Conservation (phyloP, 306 rosid genomes). For the Vigna radiata region DNA sequence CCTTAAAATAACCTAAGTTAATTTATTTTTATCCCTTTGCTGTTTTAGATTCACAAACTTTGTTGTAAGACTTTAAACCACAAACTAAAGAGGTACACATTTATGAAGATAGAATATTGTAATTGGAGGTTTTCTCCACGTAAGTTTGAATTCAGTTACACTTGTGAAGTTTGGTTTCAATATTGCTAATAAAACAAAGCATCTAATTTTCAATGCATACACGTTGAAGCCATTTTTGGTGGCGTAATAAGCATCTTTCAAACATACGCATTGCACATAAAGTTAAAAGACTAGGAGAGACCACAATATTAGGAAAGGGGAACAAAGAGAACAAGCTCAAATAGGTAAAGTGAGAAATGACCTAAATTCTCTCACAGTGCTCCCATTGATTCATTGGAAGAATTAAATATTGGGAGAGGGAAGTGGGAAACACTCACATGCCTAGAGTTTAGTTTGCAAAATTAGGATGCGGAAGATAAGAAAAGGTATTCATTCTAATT, state of each 20-base stretch:
- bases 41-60: too few relatives aligned
- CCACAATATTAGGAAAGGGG: background rate
- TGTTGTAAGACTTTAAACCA: too few relatives aligned
- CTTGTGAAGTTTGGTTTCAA: background rate
- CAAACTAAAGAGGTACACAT: too few relatives aligned
- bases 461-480: too few relatives aligned
- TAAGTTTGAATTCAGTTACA: background rate
- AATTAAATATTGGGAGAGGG: background rate
- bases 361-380: conserved; percentile 15
- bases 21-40: too few relatives aligned
- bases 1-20: too few relatives aligned
- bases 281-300: conserved; percentile 22
- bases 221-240: background rate
- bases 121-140: background rate
- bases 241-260: background rate
- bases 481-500: too few relatives aligned
- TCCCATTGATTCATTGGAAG: background rate
- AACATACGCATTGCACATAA: background rate
- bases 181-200: background rate
- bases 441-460: too few relatives aligned
- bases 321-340: conserved; percentile 29
- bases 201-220: background rate
- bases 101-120: background rate
- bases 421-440: background rate
- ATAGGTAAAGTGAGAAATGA: conserved; percentile 26